These are phyloP conservation scores for Lentinus brumalis DNA, from an alignment of 768 basidiomycete genomes.

Conservation along the genomic window DNA sequence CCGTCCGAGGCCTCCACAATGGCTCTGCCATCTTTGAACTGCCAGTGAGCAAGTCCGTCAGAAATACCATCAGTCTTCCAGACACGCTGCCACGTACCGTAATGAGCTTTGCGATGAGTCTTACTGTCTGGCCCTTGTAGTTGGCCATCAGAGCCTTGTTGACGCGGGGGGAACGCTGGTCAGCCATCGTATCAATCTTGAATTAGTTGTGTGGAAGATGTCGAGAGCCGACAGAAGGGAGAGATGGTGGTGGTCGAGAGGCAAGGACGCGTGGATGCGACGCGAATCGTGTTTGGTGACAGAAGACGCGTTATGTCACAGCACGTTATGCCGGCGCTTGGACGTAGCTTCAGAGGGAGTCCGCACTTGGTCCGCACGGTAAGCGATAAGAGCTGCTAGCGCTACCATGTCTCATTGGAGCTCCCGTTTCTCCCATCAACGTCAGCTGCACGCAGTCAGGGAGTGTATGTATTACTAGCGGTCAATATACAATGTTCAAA, in stretches of 20 bases:
- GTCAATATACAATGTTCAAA: neutral
- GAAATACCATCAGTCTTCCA: neutral
- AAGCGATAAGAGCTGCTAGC: no score
- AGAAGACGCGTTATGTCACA: neutral
- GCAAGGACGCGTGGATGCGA: neutral
- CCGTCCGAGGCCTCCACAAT: constrained; percentile 71
- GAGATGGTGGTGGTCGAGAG: neutral
- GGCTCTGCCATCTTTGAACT: constrained; percentile 43
- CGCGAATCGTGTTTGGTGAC: neutral
- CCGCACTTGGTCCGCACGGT: no score
- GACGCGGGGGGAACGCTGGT: constrained; percentile 21
- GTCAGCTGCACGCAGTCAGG: no score
- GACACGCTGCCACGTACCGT: constrained; percentile 7
- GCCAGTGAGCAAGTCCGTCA: neutral
- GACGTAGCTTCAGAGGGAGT: no score
- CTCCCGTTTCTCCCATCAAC: no score
- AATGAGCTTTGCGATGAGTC: constrained; percentile 18
- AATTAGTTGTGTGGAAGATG: no score
- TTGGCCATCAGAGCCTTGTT: constrained; percentile 20
- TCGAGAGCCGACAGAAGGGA: neutral
- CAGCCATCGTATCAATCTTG: constrained; percentile 12
- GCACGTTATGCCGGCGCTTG: no score
- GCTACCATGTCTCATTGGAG: no score
- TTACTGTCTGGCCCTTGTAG: constrained; percentile 19
- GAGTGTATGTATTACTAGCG: no score